A percentile compares a stretch with the other conserved stretches of the same genome.
Conservation (phyloP, 352 stramenopile genomes). For the Detonula confervacea region DNA sequence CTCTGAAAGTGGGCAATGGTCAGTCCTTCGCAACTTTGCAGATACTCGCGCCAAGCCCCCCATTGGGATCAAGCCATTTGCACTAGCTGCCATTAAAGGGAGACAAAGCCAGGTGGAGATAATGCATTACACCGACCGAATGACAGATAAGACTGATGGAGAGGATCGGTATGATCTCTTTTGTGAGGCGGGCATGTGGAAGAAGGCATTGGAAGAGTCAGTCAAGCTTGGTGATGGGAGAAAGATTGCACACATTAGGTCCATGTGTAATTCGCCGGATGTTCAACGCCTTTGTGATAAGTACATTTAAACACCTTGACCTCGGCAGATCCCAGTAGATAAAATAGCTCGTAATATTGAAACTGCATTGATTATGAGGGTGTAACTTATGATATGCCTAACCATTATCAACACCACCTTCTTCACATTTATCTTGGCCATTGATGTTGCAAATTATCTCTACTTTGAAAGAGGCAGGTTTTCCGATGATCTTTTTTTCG, state of each 20-base stretch:
- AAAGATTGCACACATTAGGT: conserved; percentile 74
- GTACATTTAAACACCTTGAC: too few species aligned
- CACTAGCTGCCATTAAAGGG: conserved; percentile 68
- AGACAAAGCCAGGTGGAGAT: conserved; percentile 63
- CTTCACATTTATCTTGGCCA: too few species aligned
- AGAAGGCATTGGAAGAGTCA: conserved; percentile 75
- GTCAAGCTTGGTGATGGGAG: conserved; percentile 67
- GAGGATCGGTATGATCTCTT: conserved; percentile 82
- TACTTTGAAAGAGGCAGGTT: too few species aligned
- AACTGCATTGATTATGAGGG: too few species aligned
- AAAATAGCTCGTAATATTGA: too few species aligned
- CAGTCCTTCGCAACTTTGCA: conserved; percentile 65
- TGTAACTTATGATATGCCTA: too few species aligned
- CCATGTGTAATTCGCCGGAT: conserved; percentile 69
- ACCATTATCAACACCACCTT: too few species aligned
- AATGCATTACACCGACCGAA: conserved; percentile 72
- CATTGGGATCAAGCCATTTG: conserved; percentile 82
- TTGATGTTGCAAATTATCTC: too few species aligned
- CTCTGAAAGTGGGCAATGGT: conserved; percentile 74
- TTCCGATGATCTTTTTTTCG: too few species aligned
- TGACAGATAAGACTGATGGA: conserved; percentile 57
- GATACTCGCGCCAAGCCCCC: conserved; percentile 75
- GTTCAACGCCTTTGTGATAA: conserved; percentile 75
- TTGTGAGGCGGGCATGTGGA: conserved; percentile 75
- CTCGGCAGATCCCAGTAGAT: too few species aligned